Evolutionary conservation across 768 basidiomycete species (phyloP).

Genomic region (Naematelia encephala): DNA sequence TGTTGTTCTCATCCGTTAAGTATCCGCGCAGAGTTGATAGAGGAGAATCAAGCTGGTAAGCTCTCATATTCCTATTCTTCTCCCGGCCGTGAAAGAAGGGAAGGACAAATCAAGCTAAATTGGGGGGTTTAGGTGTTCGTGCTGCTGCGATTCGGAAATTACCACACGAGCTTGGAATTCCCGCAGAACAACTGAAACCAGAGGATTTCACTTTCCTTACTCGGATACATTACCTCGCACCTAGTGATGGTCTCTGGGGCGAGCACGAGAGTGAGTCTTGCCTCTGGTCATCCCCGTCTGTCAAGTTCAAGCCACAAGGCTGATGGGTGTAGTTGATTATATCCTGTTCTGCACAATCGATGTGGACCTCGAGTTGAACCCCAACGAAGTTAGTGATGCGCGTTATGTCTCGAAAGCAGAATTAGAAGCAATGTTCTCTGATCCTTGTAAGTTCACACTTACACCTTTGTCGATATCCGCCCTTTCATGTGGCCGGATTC

Average conservation of each 20-base stretch:
- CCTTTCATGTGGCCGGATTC: background rate
- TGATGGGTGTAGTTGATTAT: conserved; percentile 82
- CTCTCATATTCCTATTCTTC: background rate
- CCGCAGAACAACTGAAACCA: conserved; percentile 67
- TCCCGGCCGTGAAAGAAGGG: no score
- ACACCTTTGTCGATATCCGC: conserved; percentile 7
- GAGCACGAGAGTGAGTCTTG: conserved; percentile 82
- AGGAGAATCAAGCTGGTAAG: conserved; percentile 64
- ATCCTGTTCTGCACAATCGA: conserved; percentile 90
- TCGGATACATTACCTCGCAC: conserved; percentile 94
- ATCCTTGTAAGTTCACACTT: conserved; percentile 58
- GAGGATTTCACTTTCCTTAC: conserved; percentile 92
- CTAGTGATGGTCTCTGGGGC: conserved; percentile 88
- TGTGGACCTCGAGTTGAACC: conserved; percentile 74
- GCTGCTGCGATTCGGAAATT: conserved; percentile 92
- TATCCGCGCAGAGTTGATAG: conserved; percentile 70
- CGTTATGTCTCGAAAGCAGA: conserved; percentile 90
- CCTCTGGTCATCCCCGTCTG: background rate
- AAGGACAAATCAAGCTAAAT: no score
- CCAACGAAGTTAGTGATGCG: conserved; percentile 85
- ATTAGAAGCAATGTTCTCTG: conserved; percentile 83
- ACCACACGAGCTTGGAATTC: conserved; percentile 94
- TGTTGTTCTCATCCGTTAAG: conserved; percentile 92
- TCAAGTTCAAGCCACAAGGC: no score
- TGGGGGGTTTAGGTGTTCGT: conserved; percentile 70